Evolutionary conservation across 768 basidiomycete genomes (phyloP).

Genomic region (Tubosaeta brunneosetosa): DNA sequence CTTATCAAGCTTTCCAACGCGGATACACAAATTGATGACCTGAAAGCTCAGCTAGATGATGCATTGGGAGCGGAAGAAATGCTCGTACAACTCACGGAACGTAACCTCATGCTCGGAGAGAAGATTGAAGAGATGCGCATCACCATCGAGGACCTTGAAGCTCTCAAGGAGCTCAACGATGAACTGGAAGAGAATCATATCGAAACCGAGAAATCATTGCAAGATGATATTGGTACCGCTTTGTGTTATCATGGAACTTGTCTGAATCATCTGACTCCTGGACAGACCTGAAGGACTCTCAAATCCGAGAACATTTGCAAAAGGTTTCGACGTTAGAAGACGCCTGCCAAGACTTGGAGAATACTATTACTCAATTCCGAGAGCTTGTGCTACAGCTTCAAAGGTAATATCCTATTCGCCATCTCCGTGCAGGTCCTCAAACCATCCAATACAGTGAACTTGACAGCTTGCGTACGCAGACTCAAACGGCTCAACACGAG

Average conservation of each 20-base stretch:
- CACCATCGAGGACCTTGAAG: conserved; percentile 93
- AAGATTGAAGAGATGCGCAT: conserved; percentile 98
- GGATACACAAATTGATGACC: conserved; percentile 87
- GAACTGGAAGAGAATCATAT: conserved; percentile 96
- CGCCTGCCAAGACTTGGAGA: conserved; percentile 77
- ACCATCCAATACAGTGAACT: conserved; percentile 60
- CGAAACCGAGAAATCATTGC: conserved; percentile 87
- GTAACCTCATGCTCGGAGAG: conserved; percentile 91
- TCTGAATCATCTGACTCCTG: conserved; percentile 1
- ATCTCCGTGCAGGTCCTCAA: conserved; percentile 6
- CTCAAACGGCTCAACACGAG: conserved; percentile 78
- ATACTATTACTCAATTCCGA: conserved; percentile 87
- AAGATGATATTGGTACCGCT: conserved; percentile 78
- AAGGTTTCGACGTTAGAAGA: conserved; percentile 73
- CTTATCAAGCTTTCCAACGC: conserved; percentile 82
- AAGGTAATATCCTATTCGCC: conserved; percentile 41
- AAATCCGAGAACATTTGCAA: conserved; percentile 60
- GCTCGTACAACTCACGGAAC: conserved; percentile 90
- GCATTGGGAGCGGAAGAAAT: conserved; percentile 95
- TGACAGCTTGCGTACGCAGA: conserved; percentile 75
- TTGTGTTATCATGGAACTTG: neutral
- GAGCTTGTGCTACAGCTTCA: conserved; percentile 86
- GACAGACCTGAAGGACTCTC: conserved; percentile 65
- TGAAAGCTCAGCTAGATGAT: conserved; percentile 92
- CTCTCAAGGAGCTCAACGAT: conserved; percentile 92